Base-by-base conservation (phyloP, 2,329 filamentous ascomycete genomes). In the Dothistroma pini region DNA sequence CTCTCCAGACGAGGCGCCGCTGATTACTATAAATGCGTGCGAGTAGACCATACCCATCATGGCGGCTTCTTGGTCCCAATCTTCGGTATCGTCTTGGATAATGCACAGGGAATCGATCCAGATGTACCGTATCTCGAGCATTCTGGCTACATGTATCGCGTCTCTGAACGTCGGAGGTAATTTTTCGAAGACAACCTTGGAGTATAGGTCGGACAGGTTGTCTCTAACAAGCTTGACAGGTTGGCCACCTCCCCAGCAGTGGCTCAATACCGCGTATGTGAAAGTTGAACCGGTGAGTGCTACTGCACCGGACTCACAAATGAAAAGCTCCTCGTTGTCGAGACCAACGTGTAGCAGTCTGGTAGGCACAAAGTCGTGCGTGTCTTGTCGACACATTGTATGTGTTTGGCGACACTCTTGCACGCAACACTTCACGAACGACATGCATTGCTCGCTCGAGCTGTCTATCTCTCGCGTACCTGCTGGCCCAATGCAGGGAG, bases 21-120 rank as follows among this genome's bases (percentile, higher is more conserved):
- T 54, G 21, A 44, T 44, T 2, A 44, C 41, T 5, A n/a, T 5
- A 14, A n/a, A 44, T n/a, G 41, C 41, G 16, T n/a, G 14, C 2
- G 14, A n/a, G 41, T n/a, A 44, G 41, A 44, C 16, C 14, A 32
- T 12, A 16, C 19, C 25, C 59, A 61, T 61, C 32, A 25, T 47
- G n/a, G 41, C 49, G 22, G 54, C 55, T n/a, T 61, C 59, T 9
- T 14, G 29, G 7, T 47, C 19, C 61, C 61, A 68, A 57, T 68
- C 64, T 53, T 57, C 60, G 5, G 10, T 48, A 32, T 51, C 48
- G 34, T 59, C 52, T 41, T 59, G 57, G 22, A 59, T 35, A 7
- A 59, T 59, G 50, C 49, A 59, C 19, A 59, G 22, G 4, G 41
- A 52, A n/a, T 59, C 50, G 19, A 59, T 53, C 57, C 57, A 59